Percentiles rank a stretch among this genome's conserved stretches.
These are phyloP conservation scores for Paecilomyces sp. DNA, from an alignment of 2,329 filamentous ascomycete genomes.

Conservation along the genomic window DNA sequence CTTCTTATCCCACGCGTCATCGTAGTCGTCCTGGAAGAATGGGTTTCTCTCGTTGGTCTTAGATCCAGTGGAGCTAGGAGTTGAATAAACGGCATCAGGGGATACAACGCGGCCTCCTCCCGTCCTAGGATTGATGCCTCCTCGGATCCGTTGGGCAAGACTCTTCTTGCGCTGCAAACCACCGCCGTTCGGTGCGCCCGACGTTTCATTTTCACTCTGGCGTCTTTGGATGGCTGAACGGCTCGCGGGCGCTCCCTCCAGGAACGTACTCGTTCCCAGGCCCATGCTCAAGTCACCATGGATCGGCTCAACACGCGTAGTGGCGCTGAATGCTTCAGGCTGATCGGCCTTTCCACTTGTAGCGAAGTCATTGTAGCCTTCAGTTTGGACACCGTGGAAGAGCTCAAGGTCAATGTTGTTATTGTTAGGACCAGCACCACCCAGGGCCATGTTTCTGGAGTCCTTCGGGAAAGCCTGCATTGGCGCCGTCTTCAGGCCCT, in stretches of 20 bases:
- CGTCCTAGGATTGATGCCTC: constrained; percentile 63
- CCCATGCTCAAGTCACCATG: constrained; percentile 80
- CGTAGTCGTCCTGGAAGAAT: constrained; percentile 80
- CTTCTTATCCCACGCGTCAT: constrained; percentile 59
- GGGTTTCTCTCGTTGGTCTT: constrained; percentile 57
- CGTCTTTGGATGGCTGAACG: constrained; percentile 69
- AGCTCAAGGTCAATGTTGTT: constrained; percentile 72
- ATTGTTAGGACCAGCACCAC: constrained; percentile 79
- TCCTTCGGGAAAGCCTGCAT: constrained; percentile 95
- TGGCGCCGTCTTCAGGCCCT: constrained; percentile 72
- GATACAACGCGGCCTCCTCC: constrained; percentile 52
- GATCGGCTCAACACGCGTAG: constrained; percentile 60
- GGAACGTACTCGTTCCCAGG: constrained; percentile 87
- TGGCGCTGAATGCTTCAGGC: constrained; percentile 56
- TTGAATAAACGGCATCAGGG: constrained; percentile 40
- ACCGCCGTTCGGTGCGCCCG: constrained; percentile 40
- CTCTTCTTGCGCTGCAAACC: constrained; percentile 88
- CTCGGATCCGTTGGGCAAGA: constrained; percentile 76
- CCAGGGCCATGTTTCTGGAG: constrained; percentile 85
- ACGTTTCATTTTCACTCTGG: constrained; percentile 58
- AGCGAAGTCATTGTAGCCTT: constrained; percentile 78
- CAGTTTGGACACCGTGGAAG: constrained; percentile 80
- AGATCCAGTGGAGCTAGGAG: constrained; percentile 19
- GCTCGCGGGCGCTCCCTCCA: constrained; percentile 87
- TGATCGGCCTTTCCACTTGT: constrained; percentile 37